Evolutionary conservation across 202 grass and related monocot species (phyloP).

Genomic region (Carex sylvatica): DNA sequence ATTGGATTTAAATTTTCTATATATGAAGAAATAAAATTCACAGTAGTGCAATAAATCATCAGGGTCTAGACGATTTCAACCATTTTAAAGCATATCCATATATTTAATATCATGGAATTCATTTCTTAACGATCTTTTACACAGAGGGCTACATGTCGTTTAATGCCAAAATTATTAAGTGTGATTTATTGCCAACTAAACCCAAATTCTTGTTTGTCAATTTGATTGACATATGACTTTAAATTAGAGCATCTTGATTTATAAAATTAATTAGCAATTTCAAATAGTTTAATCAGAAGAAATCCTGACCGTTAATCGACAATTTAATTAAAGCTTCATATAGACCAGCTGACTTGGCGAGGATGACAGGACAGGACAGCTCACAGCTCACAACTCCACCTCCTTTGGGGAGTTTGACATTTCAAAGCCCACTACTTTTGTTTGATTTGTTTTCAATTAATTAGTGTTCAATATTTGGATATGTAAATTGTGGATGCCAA

Average conservation of each 20-base stretch:
- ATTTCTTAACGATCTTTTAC: not conserved
- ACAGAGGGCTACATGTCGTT: not conserved
- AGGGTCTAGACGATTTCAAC: not conserved
- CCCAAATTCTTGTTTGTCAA: not conserved
- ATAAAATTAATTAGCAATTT: too few species aligned
- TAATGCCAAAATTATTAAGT: not conserved
- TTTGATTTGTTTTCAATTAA: not conserved
- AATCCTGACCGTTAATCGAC: not conserved
- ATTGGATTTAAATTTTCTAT: not conserved
- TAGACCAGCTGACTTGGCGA: not conserved
- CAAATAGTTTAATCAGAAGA: not conserved
- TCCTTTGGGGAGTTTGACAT: not conserved
- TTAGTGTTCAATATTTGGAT: not conserved
- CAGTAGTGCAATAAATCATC: not conserved
- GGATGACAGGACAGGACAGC: not conserved
- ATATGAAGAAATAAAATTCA: not conserved
- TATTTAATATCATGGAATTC: not conserved
- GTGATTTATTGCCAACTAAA: not conserved
- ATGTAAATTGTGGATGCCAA: slow-evolving; percentile 12
- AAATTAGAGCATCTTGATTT: too few species aligned
- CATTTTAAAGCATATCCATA: not conserved
- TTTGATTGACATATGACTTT: not conserved
- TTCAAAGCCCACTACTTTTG: not conserved
- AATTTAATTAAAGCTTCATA: not conserved
- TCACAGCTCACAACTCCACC: slow-evolving; percentile 2